Conservation (phyloP, 106 monocot genomes). For the Dactylorhiza incarnata region DNA sequence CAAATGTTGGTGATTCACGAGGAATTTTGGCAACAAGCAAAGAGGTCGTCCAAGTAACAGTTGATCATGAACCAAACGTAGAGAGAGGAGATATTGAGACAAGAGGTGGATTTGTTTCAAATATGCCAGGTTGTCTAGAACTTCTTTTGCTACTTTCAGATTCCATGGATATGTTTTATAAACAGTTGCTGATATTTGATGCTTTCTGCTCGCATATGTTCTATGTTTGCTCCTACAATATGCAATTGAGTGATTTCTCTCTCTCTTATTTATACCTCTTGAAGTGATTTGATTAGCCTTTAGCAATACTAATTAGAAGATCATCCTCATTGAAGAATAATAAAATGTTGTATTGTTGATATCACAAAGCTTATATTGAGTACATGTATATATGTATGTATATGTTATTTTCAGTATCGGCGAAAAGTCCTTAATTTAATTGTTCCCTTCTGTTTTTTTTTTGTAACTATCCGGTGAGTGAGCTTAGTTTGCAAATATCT, state of each 20-base stretch:
- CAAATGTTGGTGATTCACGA: conserved; percentile 82
- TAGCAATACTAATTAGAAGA: no score
- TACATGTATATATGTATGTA: no score
- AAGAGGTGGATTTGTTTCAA: conserved; percentile 87
- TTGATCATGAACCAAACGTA: conserved; percentile 69
- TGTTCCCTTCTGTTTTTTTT: no score
- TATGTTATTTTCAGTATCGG: no score
- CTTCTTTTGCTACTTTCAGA: background rate
- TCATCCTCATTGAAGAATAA: no score
- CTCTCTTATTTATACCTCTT: no score
- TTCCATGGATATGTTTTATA: background rate
- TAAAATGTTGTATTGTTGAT: no score
- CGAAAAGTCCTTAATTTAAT: no score
- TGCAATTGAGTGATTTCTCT: background rate
- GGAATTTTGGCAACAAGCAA: conserved; percentile 59
- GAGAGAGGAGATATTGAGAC: conserved; percentile 74
- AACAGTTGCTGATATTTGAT: background rate
- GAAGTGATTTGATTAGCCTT: no score
- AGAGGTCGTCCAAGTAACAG: conserved; percentile 48
- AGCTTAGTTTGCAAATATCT: no score
- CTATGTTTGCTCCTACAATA: background rate
- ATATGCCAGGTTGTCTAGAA: conserved; percentile 65
- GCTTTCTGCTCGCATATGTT: background rate
- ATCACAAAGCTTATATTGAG: no score
- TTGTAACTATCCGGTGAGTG: no score